Evolutionary conservation across 2,329 filamentous ascomycete species (phyloP).

Genomic region (Cordyceps cicadae): DNA sequence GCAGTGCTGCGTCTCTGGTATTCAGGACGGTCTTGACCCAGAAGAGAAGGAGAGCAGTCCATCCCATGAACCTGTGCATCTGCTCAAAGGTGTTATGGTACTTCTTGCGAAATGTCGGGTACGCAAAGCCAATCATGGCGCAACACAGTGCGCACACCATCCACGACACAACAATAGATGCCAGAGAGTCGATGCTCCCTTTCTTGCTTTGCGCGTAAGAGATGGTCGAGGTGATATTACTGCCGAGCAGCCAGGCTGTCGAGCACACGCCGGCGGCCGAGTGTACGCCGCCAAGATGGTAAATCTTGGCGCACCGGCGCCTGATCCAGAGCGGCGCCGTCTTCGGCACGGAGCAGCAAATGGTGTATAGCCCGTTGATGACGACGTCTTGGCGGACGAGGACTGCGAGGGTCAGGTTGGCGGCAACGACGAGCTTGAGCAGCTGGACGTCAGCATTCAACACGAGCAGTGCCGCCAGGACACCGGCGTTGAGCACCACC

Average conservation of each 20-base stretch:
- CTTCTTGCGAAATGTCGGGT: slow-evolving; percentile 53
- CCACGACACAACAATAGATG: slow-evolving; percentile 43
- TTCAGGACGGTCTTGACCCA: slow-evolving; percentile 54
- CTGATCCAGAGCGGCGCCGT: slow-evolving; percentile 40
- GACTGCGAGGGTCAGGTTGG: slow-evolving; percentile 42
- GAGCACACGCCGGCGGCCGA: slow-evolving; percentile 41
- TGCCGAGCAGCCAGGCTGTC: slow-evolving; percentile 40
- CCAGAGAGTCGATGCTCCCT: slow-evolving; percentile 18
- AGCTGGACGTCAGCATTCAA: slow-evolving; percentile 26
- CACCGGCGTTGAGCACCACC: slow-evolving; percentile 41
- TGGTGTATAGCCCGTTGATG: slow-evolving; percentile 41
- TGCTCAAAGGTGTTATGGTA: slow-evolving; percentile 64
- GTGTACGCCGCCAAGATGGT: slow-evolving; percentile 45
- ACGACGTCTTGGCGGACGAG: slow-evolving; percentile 45
- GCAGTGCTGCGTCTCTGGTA: slow-evolving; percentile 34
- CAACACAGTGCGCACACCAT: slow-evolving; percentile 49
- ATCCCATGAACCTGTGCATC: slow-evolving; percentile 66
- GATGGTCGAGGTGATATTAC: slow-evolving; percentile 30
- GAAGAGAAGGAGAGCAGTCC: slow-evolving; percentile 57
- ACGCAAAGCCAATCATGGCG: slow-evolving; percentile 52
- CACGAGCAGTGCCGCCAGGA: slow-evolving; percentile 34
- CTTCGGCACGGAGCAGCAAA: slow-evolving; percentile 37
- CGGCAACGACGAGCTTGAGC: slow-evolving; percentile 35
- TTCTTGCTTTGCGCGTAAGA: slow-evolving; percentile 18
- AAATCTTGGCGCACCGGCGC: slow-evolving; percentile 40